Evolutionary conservation across 1,139 yeast genomes (phyloP), one percentile per base, ranked within the genome.

Genomic region (Eremothecium sinecaudum): DNA sequence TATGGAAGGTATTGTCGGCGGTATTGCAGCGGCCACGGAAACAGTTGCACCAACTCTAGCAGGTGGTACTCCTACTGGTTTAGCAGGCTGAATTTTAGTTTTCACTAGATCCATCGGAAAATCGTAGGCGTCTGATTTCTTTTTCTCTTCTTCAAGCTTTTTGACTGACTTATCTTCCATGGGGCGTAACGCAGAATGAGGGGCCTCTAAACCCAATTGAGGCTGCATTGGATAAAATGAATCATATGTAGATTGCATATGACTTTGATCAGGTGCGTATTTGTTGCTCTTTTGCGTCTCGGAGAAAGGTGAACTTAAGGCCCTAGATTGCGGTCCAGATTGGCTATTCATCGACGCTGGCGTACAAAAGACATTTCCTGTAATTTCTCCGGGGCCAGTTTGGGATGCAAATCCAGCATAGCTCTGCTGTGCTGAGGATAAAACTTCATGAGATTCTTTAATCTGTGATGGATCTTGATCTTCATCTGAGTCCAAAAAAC

Each of bases 111-210:
- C 76, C 24, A 69, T 62, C 1, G 94, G 94, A 46, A 83, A 75
- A 52, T 83, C 94, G 50, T 81, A 83, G 1, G 84, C 83, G 58
- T 78, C 83, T 12, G 77, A 70, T 47, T 73, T 76, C 48, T 69
- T 69, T 52, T 76, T 75, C 16, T 64, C 64, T 16, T 58, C 58
- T 29, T 64, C 66, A 11, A 73, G 51, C 35, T 61, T 61, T 37
- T 56, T 42, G 8, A 56, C 38, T 30, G 61, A 50, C 9, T 56
- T 46, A 31, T 49, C 49, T 10, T 35, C 40, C 21, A 10, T 7
- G 10, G 9, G 21, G 9, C 9, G 21, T 10, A 19, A 8, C 7
- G 7, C 9, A 8, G 9, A 7, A 19, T 7, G 10, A 19, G 7
- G 7, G 21, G 7, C 9, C 7, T 7, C 7, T 11, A 4, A n/a